phyloP scores from a whole-genome alignment of 2,329 filamentous ascomycete genomes.

The Cercospora brassicicola region DNA sequence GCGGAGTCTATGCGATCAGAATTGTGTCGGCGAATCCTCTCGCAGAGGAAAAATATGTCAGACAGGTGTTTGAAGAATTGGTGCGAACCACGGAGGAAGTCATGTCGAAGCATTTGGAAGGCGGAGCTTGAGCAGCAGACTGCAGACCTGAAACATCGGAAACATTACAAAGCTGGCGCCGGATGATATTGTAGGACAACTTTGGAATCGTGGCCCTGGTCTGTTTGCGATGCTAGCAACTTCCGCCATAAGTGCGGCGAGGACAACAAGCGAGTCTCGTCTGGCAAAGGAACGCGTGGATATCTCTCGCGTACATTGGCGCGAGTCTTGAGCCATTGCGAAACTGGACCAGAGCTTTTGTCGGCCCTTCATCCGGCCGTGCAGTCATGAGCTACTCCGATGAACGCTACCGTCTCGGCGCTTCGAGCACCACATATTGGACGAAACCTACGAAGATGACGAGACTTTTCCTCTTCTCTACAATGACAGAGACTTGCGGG shows the following conservation, averaged over 20 bases:
- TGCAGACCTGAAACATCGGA: neutral
- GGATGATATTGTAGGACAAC: neutral
- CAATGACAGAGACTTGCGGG: too few relatives aligned
- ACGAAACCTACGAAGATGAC: neutral
- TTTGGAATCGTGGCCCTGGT: neutral
- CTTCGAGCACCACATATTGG: neutral
- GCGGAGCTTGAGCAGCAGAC: neutral
- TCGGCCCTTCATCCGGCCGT: too few relatives aligned
- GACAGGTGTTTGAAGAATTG: slow-evolving; percentile 71
- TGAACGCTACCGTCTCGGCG: too few relatives aligned
- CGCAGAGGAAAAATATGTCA: slow-evolving; percentile 70
- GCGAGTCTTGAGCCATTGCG: neutral
- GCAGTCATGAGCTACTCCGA: too few relatives aligned
- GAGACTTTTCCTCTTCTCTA: neutral
- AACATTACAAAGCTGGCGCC: neutral
- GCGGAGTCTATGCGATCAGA: slow-evolving; percentile 73
- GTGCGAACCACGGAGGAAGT: slow-evolving; percentile 63
- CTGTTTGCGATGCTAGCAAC: neutral
- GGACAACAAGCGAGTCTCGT: too few relatives aligned
- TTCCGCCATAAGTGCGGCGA: neutral
- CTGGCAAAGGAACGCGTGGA: too few relatives aligned
- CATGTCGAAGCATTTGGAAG: slow-evolving; percentile 30
- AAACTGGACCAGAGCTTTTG: neutral
- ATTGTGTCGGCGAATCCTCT: slow-evolving; percentile 72
- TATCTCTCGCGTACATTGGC: too few relatives aligned